These are phyloP conservation scores for Arabidopsis arenosa DNA, from an alignment of 345 rosid species.

Conservation along the genomic window DNA sequence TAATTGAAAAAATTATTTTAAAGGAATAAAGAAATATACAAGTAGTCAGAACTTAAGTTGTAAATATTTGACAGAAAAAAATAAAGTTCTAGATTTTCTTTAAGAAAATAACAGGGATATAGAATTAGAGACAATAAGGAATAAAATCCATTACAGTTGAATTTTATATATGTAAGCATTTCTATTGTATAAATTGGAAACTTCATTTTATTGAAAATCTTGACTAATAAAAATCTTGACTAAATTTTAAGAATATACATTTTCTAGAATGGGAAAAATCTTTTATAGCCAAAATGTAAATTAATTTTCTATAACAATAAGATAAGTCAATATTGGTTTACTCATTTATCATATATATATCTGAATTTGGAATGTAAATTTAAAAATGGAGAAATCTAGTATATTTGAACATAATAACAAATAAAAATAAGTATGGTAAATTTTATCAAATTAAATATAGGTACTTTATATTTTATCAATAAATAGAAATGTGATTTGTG, in stretches of 20 bases:
- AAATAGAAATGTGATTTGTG: too few relatives aligned
- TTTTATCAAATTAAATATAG: too few relatives aligned
- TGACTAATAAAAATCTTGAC: not conserved
- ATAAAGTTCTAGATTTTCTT: too few relatives aligned
- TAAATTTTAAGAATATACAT: not conserved
- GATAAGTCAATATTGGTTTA: constrained; percentile 3
- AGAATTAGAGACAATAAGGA: not conserved
- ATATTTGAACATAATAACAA: too few relatives aligned
- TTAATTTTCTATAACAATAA: not conserved
- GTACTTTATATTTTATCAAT: too few relatives aligned
- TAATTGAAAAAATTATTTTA: too few relatives aligned
- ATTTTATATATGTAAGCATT: not conserved
- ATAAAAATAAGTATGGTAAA: too few relatives aligned
- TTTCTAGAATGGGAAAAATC: not conserved
- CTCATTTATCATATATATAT: not conserved
- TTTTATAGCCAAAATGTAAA: not conserved
- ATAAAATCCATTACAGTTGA: not conserved
- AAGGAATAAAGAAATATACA: too few relatives aligned
- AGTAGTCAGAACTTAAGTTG: too few relatives aligned
- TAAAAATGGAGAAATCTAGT: too few relatives aligned
- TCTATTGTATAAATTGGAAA: not conserved
- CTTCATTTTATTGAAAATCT: not conserved
- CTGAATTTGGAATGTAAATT: too few relatives aligned
- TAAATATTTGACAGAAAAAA: too few relatives aligned
- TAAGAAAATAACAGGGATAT: not conserved